phyloP scores from a whole-genome alignment of 2,329 filamentous ascomycete species.

The Sporothrix mexicana region DNA sequence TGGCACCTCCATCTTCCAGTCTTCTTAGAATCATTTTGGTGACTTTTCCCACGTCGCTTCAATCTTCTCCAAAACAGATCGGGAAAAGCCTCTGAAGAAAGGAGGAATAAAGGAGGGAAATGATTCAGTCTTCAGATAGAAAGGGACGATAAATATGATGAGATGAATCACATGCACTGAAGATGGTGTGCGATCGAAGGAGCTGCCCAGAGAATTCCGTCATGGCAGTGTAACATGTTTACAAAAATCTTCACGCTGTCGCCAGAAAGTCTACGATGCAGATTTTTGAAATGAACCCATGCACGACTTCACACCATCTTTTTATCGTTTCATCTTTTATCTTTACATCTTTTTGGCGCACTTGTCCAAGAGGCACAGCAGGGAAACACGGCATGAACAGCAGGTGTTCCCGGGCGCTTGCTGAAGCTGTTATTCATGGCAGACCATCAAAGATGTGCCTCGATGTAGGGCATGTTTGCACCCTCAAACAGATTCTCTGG shows the following conservation, averaged over 20 bases:
- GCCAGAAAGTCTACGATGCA: background rate
- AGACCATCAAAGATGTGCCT: background rate
- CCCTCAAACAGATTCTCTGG: no score
- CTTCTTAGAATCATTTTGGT: no score
- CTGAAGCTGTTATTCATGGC: background rate
- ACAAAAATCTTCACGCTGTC: background rate
- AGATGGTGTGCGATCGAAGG: no score
- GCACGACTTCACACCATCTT: conserved; percentile 6
- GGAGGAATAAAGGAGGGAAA: background rate
- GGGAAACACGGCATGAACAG: conserved; percentile 17
- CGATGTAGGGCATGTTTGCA: background rate
- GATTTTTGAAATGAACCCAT: background rate
- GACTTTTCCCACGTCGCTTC: conserved; percentile 1
- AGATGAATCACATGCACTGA: background rate
- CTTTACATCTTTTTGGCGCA: no score
- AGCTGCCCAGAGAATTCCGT: background rate
- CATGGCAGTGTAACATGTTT: background rate
- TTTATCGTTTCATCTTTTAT: background rate
- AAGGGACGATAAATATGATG: background rate
- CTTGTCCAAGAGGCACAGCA: background rate
- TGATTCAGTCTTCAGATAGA: no score
- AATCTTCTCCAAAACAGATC: conserved; percentile 10
- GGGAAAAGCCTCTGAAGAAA: background rate
- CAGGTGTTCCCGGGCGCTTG: background rate
- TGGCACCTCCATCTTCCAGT: no score